A percentile compares a stretch with the other conserved stretches of the same genome.
Conservation (phyloP, 495 filamentous ascomycete genomes). For the Daldinia bambusicola region DNA sequence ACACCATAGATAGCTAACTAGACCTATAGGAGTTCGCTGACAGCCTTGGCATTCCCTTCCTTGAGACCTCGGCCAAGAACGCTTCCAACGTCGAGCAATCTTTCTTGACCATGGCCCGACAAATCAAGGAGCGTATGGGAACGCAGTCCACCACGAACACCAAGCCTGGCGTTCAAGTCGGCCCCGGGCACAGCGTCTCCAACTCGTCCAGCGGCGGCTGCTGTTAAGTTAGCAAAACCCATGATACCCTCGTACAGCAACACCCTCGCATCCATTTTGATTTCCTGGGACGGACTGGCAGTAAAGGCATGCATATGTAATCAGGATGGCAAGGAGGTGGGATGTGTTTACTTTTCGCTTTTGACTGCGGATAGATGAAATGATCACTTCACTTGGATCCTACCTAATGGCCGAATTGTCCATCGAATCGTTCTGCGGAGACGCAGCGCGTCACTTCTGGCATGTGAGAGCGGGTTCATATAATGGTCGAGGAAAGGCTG, state of each 20-base stretch:
- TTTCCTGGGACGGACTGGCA: constrained; percentile 91
- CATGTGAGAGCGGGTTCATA: constrained; percentile 48
- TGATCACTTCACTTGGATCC: constrained; percentile 47
- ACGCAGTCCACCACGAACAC: constrained; percentile 94
- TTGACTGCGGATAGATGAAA: constrained; percentile 48
- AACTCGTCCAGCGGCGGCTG: constrained; percentile 90
- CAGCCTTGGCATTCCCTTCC: constrained; percentile 98
- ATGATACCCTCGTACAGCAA: constrained; percentile 48
- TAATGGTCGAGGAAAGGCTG: constrained; percentile 37
- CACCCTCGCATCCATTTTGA: constrained; percentile 53
- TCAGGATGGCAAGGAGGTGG: constrained; percentile 79
- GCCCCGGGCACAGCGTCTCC: constrained; percentile 92
- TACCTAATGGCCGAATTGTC: constrained; percentile 35
- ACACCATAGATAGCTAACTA: constrained; percentile 33
- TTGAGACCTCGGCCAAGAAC: constrained; percentile 99
- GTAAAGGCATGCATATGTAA: constrained; percentile 85
- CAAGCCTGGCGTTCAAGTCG: constrained; percentile 96
- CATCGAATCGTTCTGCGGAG: constrained; percentile 27
- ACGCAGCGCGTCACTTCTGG: constrained; percentile 30
- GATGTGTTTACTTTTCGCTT: constrained; percentile 45
- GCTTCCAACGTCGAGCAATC: constrained; percentile 99
- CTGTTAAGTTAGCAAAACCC: constrained; percentile 72
- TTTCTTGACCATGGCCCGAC: constrained; percentile 99
- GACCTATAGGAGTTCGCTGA: constrained; percentile 90
- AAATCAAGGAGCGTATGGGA: constrained; percentile 99